Base-by-base conservation (phyloP, 306 rosid species). In the Prinsepia uniflora region DNA sequence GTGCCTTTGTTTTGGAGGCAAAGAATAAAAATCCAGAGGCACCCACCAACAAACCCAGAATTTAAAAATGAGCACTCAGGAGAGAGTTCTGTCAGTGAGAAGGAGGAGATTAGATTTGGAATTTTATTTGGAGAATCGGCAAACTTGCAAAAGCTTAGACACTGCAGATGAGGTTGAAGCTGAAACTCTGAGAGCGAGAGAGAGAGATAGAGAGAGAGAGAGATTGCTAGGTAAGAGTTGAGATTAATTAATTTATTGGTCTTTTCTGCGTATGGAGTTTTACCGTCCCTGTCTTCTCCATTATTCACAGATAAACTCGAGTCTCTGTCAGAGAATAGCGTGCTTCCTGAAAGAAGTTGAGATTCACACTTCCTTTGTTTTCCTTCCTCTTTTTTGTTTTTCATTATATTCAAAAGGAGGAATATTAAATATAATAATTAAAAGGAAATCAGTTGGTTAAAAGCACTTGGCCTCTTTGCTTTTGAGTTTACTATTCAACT, bases 1-100 rank as follows among this genome's bases (percentile, higher is more conserved):
- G 78, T 83, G 80, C 84, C 84, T 77, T 64, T 48, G 81, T 82
- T 78, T 39, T 65, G 83, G 72, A 79, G 83, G 84, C 90, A 84
- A 67, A 76, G 85, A 89, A 92, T 85, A 79, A 79, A 70, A 83
- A 54, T 70, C 76, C 83, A 78, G 82, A 75, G 78, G 62, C 80
- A 84, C 82, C 80, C 79, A 74, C 79, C 79, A 80, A 81, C 85
- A 88, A 70, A 55, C 80, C 75, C 72, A 80, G 71, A 66, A 54
- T 76, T 40, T 65, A 70, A 75, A 83, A 81, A 60, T 76, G 72
- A 43, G 2, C 11, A 12, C 5, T 46, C 19, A 14, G 41, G 42
- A 24, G 24, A 49, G 12, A 52, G 56, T 47, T 82, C 24, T 84
- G 88, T 82, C 84, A 84, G 87, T 53, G 55, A 30, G 36, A 2